Evolutionary conservation across 495 filamentous ascomycete species (phyloP), one percentile per base, ranked within the genome.

Genomic region (Aspergillus heteromorphus): DNA sequence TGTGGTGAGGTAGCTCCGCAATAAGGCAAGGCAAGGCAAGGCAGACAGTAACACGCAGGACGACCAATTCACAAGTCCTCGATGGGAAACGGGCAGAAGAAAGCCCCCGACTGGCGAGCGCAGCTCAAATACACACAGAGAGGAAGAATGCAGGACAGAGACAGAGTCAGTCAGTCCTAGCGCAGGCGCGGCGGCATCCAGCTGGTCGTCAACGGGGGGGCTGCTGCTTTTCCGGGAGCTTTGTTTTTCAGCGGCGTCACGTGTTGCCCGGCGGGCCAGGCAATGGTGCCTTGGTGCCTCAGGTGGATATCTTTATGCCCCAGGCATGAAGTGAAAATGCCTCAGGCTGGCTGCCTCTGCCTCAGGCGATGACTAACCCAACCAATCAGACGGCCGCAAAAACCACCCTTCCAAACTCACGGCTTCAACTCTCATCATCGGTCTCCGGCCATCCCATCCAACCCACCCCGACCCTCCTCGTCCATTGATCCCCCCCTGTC

Each of bases 321-420:
- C n/a, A n/a, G 23, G 4, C 4, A 13, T 38, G 10, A 38, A 9
- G 34, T 38, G 34, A 4, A 21, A 4, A 45, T 10, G 21, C 19
- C 34, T 41, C 49, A 21, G 9, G 13, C 21, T 3, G 5, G 9
- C 3, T 27, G 1, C 41, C 3, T n/a, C 2, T 51, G 48, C 31
- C 49, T 51, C 34, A 25, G 34, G 36, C 43, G 9, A 43, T 16
- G 8, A 5, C 42, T 14, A 45, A 11, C 25, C 16, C 13, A 30
- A 31, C 61, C 61, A 64, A 64, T 64, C 54, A 64, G 27, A 40
- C 8, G 10, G 4, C 1, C 21, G 57, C 61, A 58, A 64, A 64
- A 64, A 58, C 61, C 53, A 50, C 54, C 51, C 43, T 29, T 29
- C 21, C 49, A 40, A 51, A 51, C 36, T 42, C 36, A 23, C 51